These are phyloP conservation scores for Picochlorum sp. DNA, from an alignment of 139 green algal species.

Conservation along the genomic window DNA sequence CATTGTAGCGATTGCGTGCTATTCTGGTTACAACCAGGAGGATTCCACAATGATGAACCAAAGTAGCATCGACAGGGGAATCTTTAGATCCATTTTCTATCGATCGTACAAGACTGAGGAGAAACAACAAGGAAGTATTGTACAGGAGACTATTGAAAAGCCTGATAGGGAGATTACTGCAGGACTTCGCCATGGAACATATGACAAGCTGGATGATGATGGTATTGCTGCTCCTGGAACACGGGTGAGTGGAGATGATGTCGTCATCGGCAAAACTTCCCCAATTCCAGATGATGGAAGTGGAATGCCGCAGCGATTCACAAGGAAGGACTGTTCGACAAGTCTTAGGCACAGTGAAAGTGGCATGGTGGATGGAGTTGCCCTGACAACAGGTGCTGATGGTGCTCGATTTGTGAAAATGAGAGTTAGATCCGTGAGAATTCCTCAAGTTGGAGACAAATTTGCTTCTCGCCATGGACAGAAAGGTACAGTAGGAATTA, in stretches of 20 bases:
- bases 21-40: constrained; percentile 99
- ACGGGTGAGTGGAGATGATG: constrained; percentile 66
- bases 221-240: constrained; percentile 81
- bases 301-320: constrained; percentile 61
- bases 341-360: constrained; percentile 56
- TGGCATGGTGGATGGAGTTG: constrained; percentile 73
- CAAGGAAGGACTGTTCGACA: constrained; percentile 56
- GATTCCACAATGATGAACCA: constrained; percentile 97
- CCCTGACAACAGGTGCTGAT: constrained; percentile 85
- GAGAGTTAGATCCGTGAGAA: constrained; percentile 81
- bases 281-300: constrained; percentile 58
- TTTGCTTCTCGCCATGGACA: constrained; percentile 93
- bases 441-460: constrained; percentile 99
- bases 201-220: constrained; percentile 98
- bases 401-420: constrained; percentile 94
- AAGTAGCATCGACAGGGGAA: constrained; percentile 90
- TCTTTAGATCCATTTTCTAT: constrained; percentile 96
- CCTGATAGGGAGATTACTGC: constrained; percentile 59
- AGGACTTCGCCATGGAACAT: constrained; percentile 77
- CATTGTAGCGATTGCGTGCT: constrained; percentile 94
- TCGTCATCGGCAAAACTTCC: constrained; percentile 76
- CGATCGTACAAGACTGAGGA: constrained; percentile 84
- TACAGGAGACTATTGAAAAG: constrained; percentile 81
- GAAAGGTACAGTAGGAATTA: constrained; percentile 97
- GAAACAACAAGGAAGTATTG: constrained; percentile 67